Percentiles rank a stretch among this genome's conserved stretches.
Conservation (phyloP, 2,329 filamentous ascomycete genomes). For the Ophiocordyceps unilateralis region DNA sequence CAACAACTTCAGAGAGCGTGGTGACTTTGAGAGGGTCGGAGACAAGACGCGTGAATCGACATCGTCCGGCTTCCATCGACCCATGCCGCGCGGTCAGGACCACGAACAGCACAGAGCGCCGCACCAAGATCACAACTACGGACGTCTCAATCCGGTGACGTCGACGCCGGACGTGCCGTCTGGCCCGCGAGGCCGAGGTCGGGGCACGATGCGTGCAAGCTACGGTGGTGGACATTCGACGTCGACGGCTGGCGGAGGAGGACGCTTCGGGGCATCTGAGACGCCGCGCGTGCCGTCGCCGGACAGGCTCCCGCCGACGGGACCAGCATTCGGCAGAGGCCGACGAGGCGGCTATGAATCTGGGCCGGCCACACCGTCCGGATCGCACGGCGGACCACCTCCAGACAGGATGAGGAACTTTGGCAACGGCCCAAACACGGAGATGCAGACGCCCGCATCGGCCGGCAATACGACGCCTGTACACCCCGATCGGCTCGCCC, state of each 20-base stretch:
- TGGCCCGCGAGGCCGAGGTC: constrained; percentile 36
- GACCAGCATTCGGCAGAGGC: constrained; percentile 30
- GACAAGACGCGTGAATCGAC: constrained; percentile 24
- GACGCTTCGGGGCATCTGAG: constrained; percentile 23
- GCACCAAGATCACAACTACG: constrained; percentile 44
- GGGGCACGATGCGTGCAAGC: constrained; percentile 20
- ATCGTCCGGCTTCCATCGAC: constrained; percentile 18
- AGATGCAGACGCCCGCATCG: constrained; percentile 9
- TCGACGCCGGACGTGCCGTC: constrained; percentile 30
- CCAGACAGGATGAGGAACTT: constrained; percentile 26
- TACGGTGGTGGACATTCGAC: constrained; percentile 15
- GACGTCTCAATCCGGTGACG: constrained; percentile 38
- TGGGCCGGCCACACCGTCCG: constrained; percentile 13
- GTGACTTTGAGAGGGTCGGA: constrained; percentile 13
- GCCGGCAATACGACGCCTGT: constrained; percentile 12
- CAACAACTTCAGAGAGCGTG: constrained; percentile 14
- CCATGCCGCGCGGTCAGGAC: constrained; percentile 22
- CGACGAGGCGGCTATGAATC: constrained; percentile 26
- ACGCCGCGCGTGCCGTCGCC: constrained; percentile 24
- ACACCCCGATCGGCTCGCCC: constrained; percentile 33
- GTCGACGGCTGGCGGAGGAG: constrained; percentile 22
- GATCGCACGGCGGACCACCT: constrained; percentile 16
- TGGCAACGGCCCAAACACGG: constrained; percentile 5
- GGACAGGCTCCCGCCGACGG: constrained; percentile 34
- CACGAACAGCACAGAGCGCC: constrained; percentile 30